These are phyloP conservation scores for Amphicarpaea edgeworthii DNA, from an alignment of 306 rosid genomes.

Conservation along the genomic window DNA sequence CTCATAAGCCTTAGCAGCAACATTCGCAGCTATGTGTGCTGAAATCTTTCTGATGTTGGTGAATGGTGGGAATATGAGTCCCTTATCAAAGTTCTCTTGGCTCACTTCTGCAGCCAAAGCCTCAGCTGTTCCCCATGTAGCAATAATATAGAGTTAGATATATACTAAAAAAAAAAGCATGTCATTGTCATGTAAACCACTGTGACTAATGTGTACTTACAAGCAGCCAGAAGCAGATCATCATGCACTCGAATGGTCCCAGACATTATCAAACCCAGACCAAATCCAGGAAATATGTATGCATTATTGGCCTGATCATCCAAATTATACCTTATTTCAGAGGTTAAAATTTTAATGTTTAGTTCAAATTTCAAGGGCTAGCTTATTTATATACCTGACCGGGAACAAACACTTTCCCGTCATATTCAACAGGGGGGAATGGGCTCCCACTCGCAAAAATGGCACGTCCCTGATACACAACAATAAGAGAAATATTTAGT, in stretches of 20 bases:
- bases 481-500: background rate
- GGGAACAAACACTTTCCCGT: constrained; percentile 73
- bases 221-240: constrained; percentile 96
- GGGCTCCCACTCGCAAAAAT: constrained; percentile 96
- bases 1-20: constrained; percentile 95
- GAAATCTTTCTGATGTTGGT: constrained; percentile 92
- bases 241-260: constrained; percentile 94
- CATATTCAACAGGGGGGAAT: constrained; percentile 73
- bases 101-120: constrained; percentile 86
- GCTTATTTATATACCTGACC: constrained; percentile 78
- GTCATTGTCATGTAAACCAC: too few species aligned
- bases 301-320: constrained; percentile 86
- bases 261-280: constrained; percentile 91
- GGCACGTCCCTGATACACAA: constrained; percentile 72
- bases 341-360: background rate
- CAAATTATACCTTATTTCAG: constrained; percentile 42
- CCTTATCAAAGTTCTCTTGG: constrained; percentile 75
- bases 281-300: constrained; percentile 94
- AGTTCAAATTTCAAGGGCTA: constrained; percentile 23
- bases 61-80: constrained; percentile 90
- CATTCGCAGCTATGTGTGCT: constrained; percentile 93
- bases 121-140: constrained; percentile 92
- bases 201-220: too few species aligned
- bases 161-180: too few species aligned
- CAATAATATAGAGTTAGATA: too few species aligned